These are phyloP conservation scores for Boechera retrofracta DNA, from an alignment of 345 rosid genomes.

Conservation along the genomic window DNA sequence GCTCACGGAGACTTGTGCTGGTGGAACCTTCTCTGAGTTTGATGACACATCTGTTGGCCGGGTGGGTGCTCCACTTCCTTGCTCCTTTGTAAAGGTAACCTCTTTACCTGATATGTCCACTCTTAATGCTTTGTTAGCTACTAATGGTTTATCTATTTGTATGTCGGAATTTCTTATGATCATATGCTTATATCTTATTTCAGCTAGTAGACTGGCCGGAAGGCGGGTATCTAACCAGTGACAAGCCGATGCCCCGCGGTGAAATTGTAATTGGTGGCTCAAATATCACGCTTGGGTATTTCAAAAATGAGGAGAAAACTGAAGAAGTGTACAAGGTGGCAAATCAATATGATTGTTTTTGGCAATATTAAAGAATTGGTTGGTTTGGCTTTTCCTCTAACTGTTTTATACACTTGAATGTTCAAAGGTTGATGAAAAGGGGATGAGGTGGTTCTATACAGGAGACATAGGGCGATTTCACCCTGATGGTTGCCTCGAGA, in stretches of 20 bases:
- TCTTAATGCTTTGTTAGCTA: constrained; percentile 6
- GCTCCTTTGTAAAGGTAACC: constrained; percentile 88
- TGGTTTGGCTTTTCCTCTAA: constrained; percentile 16
- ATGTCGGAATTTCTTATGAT: not conserved
- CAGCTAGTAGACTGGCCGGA: constrained; percentile 98
- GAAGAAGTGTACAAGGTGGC: constrained; percentile 86
- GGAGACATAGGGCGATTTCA: constrained; percentile 96
- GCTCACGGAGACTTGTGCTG: constrained; percentile 98
- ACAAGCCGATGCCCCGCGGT: constrained; percentile 94
- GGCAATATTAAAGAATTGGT: constrained; percentile 9
- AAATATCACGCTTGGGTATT: constrained; percentile 87
- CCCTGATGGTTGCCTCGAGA: constrained; percentile 96
- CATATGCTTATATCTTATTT: constrained; percentile 24
- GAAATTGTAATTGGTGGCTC: constrained; percentile 97
- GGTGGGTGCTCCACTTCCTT: constrained; percentile 96
- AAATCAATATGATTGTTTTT: not conserved
- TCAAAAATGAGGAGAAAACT: constrained; percentile 89
- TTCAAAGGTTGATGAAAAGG: constrained; percentile 86
- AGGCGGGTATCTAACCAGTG: constrained; percentile 78
- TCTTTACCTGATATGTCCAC: constrained; percentile 7
- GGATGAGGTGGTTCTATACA: constrained; percentile 97
- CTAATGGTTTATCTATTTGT: not conserved
- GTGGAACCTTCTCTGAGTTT: constrained; percentile 95
- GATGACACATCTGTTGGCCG: constrained; percentile 97
- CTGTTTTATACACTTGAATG: constrained; percentile 6